phyloP scores from a whole-genome alignment of 2,329 filamentous ascomycete genomes.

The Emericellopsis cladophorae region DNA sequence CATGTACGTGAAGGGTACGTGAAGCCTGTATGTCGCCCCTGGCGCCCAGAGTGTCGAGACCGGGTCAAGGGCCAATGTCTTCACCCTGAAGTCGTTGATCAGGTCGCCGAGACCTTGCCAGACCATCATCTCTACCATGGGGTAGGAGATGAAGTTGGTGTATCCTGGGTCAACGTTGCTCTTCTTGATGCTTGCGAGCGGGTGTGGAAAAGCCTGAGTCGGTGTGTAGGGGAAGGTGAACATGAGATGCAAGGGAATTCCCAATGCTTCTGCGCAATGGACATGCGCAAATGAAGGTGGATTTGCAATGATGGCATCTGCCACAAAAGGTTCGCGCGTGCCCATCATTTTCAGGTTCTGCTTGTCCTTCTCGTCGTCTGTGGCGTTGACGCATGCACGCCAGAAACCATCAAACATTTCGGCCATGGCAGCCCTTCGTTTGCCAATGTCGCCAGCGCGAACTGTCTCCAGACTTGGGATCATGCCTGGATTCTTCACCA shows the following conservation, averaged over 20 bases:
- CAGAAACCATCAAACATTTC: slow-evolving; percentile 79
- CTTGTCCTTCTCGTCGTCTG: slow-evolving; percentile 48
- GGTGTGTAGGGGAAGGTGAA: slow-evolving; percentile 79
- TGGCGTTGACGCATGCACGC: slow-evolving; percentile 63
- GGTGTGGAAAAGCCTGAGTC: slow-evolving; percentile 64
- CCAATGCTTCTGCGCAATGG: slow-evolving; percentile 67
- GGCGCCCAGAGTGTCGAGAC: slow-evolving; percentile 69
- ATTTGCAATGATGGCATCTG: slow-evolving; percentile 77
- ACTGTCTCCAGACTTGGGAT: slow-evolving; percentile 64
- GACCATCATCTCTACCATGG: slow-evolving; percentile 73
- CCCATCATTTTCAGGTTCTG: slow-evolving; percentile 54
- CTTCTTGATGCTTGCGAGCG: slow-evolving; percentile 61
- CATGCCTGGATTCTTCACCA: slow-evolving; percentile 75
- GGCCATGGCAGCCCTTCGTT: slow-evolving; percentile 56
- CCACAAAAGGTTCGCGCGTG: slow-evolving; percentile 47
- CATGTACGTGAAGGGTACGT: slow-evolving; percentile 65
- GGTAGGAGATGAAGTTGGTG: slow-evolving; percentile 71
- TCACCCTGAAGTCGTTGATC: slow-evolving; percentile 60
- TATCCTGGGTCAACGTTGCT: slow-evolving; percentile 61
- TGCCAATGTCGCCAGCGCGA: slow-evolving; percentile 59
- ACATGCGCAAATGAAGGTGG: slow-evolving; percentile 68
- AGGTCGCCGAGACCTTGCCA: slow-evolving; percentile 82
- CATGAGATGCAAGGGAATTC: slow-evolving; percentile 72
- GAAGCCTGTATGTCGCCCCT: slow-evolving; percentile 57
- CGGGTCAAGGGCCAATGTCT: slow-evolving; percentile 58